Evolutionary conservation across 163 green algal genomes (phyloP), one percentile per base, ranked within the genome.

Genomic region (Prototheca stagnorum): DNA sequence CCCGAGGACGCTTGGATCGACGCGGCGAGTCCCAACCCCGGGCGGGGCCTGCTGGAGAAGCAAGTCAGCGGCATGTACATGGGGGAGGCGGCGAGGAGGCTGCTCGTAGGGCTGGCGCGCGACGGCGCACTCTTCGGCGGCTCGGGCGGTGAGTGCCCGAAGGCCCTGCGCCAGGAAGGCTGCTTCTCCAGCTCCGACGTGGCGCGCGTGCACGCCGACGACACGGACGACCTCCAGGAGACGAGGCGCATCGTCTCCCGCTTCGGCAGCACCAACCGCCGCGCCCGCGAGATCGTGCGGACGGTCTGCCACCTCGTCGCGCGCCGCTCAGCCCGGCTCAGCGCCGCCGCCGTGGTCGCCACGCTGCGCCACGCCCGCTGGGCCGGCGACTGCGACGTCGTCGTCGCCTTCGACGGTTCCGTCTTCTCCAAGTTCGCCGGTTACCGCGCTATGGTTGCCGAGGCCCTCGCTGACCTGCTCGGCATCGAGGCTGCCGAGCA

Each of bases 61-160:
- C 57, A 93, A 49, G 78, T 95, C 6, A 72, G 53, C 8, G 85
- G 85, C 14, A 75, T 94, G 64, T 93, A 87, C 59, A 62, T 95
- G 31, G 86, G 86, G 2, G 84, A 95, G 52, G 51, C 86, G 5
- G 78, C 70, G 12, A 69, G 79, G 20, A 62, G 69, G 51, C 65
- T 90, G 21, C 49, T 91, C 49, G 51, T 82, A 12, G 54, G 47
- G 39, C 27, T 66, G 28, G 62, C 49, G 2, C 34, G 44, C 21
- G 28, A 56, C 5, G 35, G 29, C 24, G 53, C 35, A 22, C 37
- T 60, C n/a, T 70, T 57, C 35, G 40, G 44, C 3, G 39, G 49
- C 28, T 25, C 21, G 2, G 44, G 25, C 23, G 35, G 27, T 9
- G n/a, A n/a, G n/a, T 37, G 56, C 16, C 50, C 51, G 19, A 49